These are phyloP conservation scores for Lecanoromycetidae sp. DNA, from an alignment of 2,329 filamentous ascomycete species.

Conservation along the genomic window DNA sequence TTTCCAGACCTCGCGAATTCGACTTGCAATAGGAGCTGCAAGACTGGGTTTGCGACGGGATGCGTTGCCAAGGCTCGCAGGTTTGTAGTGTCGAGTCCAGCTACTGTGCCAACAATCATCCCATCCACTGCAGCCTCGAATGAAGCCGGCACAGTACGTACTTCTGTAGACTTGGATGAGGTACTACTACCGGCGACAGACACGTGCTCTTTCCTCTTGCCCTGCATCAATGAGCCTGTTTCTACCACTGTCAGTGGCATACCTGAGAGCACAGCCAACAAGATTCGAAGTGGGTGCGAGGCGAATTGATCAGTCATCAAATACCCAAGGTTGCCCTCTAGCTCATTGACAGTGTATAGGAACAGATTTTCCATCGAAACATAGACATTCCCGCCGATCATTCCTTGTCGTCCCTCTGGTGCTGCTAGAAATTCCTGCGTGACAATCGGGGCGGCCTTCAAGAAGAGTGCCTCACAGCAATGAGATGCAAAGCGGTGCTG, in stretches of 20 bases:
- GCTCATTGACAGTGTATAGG: constrained; percentile 68
- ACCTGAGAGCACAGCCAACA: constrained; percentile 76
- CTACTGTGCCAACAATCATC: constrained; percentile 65
- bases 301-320: constrained; percentile 80
- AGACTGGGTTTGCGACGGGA: constrained; percentile 77
- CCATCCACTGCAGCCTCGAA: constrained; percentile 69
- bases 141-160: constrained; percentile 56
- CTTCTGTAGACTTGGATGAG: constrained; percentile 30
- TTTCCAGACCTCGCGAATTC: constrained; percentile 67
- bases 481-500: constrained; percentile 96
- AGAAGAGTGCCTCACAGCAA: constrained; percentile 88
- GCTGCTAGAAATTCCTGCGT: constrained; percentile 54
- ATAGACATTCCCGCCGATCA: constrained; percentile 34
- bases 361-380: constrained; percentile 75
- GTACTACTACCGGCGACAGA: constrained; percentile 43
- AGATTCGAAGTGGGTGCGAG: constrained; percentile 76
- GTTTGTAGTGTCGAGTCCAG: constrained; percentile 64
- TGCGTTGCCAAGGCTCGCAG: constrained; percentile 77
- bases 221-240: constrained; percentile 66
- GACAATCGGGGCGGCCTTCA: constrained; percentile 66
- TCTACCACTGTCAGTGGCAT: constrained; percentile 60
- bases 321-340: constrained; percentile 73
- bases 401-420: constrained; percentile 34
- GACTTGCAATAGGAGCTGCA: constrained; percentile 81
- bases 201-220: constrained; percentile 82